These are phyloP conservation scores for Darksidea phi DNA, from an alignment of 495 filamentous ascomycete species.

Conservation along the genomic window DNA sequence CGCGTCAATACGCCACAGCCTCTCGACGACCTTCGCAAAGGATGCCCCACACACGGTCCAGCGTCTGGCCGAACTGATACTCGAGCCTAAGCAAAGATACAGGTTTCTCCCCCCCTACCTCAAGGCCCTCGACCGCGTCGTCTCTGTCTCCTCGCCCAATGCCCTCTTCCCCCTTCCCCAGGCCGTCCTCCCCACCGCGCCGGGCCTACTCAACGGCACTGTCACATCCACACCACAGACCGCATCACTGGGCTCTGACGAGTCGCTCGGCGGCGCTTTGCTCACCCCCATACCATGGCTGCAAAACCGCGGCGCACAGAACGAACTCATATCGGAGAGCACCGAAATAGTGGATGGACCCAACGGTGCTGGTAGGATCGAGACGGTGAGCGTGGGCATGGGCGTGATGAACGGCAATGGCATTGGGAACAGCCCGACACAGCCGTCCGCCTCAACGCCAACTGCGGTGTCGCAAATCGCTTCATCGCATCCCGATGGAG, in stretches of 20 bases:
- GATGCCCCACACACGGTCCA: constrained; percentile 92
- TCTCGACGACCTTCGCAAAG: constrained; percentile 64
- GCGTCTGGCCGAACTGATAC: constrained; percentile 86
- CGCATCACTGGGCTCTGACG: constrained; percentile 68
- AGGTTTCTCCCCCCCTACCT: constrained; percentile 77
- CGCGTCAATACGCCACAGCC: constrained; percentile 62
- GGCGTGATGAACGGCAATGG: constrained; percentile 56
- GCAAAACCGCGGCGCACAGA: constrained; percentile 35
- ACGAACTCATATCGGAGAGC: constrained; percentile 62
- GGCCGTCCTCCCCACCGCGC: constrained; percentile 51
- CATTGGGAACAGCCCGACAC: background rate
- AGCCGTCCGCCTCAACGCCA: constrained; percentile 31
- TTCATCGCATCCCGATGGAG: constrained; percentile 28
- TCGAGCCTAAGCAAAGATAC: constrained; percentile 75
- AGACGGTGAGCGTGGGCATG: constrained; percentile 61
- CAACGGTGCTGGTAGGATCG: constrained; percentile 66
- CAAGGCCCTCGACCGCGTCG: constrained; percentile 84
- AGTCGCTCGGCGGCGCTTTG: constrained; percentile 84
- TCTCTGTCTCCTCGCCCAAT: constrained; percentile 81
- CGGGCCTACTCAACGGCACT: constrained; percentile 44
- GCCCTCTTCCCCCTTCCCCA: constrained; percentile 79
- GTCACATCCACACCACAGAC: constrained; percentile 15
- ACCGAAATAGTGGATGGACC: constrained; percentile 71
- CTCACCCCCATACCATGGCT: constrained; percentile 95
- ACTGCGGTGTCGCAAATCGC: constrained; percentile 30